phyloP scores from a whole-genome alignment of 352 stramenopile species.

The Elongisporangium anandrum region DNA sequence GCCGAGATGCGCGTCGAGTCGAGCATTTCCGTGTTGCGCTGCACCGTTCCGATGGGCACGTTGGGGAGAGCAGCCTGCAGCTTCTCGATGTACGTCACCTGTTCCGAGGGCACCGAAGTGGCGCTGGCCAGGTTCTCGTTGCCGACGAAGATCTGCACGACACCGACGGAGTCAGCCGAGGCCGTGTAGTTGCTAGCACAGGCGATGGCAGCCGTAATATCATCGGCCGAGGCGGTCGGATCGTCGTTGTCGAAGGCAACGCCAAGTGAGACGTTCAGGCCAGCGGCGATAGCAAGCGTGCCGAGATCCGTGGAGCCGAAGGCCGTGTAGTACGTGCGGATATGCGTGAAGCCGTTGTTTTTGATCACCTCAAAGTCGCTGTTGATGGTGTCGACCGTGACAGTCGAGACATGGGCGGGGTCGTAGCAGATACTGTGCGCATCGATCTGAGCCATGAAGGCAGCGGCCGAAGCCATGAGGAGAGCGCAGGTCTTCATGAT shows the following conservation, averaged over 20 bases:
- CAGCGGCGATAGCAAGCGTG: slow-evolving; percentile 32
- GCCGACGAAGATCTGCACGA: slow-evolving; percentile 55
- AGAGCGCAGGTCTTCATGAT: neutral
- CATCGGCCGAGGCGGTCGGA: slow-evolving; percentile 20
- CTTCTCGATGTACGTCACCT: slow-evolving; percentile 35
- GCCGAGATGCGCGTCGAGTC: slow-evolving; percentile 27
- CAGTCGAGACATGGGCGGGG: slow-evolving; percentile 23
- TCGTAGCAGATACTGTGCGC: slow-evolving; percentile 44
- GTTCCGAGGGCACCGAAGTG: slow-evolving; percentile 24
- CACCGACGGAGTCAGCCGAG: slow-evolving; percentile 20
- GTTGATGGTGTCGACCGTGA: slow-evolving; percentile 33
- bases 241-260: slow-evolving; percentile 38
- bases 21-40: slow-evolving; percentile 48
- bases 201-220: slow-evolving; percentile 29
- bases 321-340: slow-evolving; percentile 52
- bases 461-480: neutral
- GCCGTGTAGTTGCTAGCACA: slow-evolving; percentile 6
- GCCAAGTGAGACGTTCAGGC: slow-evolving; percentile 41
- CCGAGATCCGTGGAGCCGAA: slow-evolving; percentile 32
- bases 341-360: slow-evolving; percentile 28
- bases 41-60: slow-evolving; percentile 34
- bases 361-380: slow-evolving; percentile 43
- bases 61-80: slow-evolving; percentile 27
- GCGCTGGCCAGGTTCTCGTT: slow-evolving; percentile 49
- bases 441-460: neutral